A percentile compares a stretch with the other conserved stretches of the same genome.
Evolutionary conservation across 1,139 yeast species (phyloP).

Genomic region (Meyerozyma guilliermondii): DNA sequence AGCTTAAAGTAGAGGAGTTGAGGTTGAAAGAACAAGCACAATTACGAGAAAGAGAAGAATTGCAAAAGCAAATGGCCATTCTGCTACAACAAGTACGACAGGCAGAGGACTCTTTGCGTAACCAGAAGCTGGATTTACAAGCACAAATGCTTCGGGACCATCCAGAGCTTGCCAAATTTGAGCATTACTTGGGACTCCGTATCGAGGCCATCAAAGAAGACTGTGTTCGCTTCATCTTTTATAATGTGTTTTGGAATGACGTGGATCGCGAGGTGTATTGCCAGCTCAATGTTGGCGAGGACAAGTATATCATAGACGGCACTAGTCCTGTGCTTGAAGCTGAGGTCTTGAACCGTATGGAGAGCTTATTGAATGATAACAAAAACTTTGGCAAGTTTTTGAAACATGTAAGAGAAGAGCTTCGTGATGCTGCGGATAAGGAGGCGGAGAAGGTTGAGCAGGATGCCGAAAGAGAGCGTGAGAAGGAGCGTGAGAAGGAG

Average conservation of each 20-base stretch:
- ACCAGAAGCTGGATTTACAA: constrained; percentile 15
- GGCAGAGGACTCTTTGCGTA: constrained; percentile 16
- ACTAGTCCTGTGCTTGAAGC: constrained; percentile 28
- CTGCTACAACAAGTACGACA: constrained; percentile 18
- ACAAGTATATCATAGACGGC: constrained; percentile 24
- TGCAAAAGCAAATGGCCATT: constrained; percentile 23
- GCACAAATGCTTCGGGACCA: constrained; percentile 29
- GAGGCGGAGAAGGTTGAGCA: neutral
- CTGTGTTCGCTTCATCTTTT: constrained; percentile 33
- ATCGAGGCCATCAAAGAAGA: constrained; percentile 37
- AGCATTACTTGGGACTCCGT: constrained; percentile 40
- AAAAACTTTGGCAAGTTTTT: constrained; percentile 36
- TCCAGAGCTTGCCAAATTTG: constrained; percentile 38
- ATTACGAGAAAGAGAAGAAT: constrained; percentile 15
- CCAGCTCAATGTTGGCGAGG: constrained; percentile 33
- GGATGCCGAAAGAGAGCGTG: neutral
- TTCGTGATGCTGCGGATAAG: constrained; percentile 12
- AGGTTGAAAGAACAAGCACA: constrained; percentile 19
- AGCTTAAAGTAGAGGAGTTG: constrained; percentile 23
- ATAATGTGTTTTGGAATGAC: constrained; percentile 38
- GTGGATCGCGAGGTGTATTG: constrained; percentile 32
- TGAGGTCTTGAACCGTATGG: constrained; percentile 15
- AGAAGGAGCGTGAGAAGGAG: too few species aligned
- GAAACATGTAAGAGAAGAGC: constrained; percentile 24
- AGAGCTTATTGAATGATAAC: constrained; percentile 29